Evolutionary conservation across 345 rosid genomes (phyloP).

Genomic region (Citrus glauca): DNA sequence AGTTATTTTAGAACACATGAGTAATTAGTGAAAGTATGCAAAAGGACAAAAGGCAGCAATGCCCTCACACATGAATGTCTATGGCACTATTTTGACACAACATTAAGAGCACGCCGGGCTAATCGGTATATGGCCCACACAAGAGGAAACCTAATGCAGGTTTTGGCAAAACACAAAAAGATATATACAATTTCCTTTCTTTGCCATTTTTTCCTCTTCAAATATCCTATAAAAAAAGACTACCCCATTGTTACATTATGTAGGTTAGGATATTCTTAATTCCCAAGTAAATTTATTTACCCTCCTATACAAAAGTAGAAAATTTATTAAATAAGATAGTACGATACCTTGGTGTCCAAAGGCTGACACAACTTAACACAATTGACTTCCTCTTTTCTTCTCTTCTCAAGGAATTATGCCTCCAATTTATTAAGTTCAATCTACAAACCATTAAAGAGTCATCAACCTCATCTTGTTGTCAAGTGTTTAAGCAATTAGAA

Average conservation of each 20-base stretch:
- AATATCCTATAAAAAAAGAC: neutral
- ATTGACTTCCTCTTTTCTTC: conserved; percentile 78
- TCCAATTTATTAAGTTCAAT: conserved; percentile 72
- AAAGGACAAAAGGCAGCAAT: no score
- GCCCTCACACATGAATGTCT: neutral
- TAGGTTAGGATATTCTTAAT: neutral
- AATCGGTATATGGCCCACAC: no score
- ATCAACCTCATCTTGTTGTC: neutral
- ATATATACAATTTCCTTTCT: neutral
- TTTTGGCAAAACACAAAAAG: no score
- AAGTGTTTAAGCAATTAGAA: neutral
- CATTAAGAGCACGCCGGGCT: no score
- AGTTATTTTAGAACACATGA: no score
- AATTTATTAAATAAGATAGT: neutral
- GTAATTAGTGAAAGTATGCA: no score
- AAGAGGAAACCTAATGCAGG: neutral
- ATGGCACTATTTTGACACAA: neutral
- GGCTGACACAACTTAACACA: conserved; percentile 81
- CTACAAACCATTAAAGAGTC: conserved; percentile 32
- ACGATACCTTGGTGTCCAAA: conserved; percentile 57
- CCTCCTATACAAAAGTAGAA: neutral
- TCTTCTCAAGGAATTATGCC: conserved; percentile 83
- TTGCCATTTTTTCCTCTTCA: neutral
- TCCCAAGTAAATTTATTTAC: neutral
- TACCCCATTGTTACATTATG: neutral